These are phyloP conservation scores for Solanum hybrid DNA, from an alignment of 305 asterid genomes.

Conservation along the genomic window DNA sequence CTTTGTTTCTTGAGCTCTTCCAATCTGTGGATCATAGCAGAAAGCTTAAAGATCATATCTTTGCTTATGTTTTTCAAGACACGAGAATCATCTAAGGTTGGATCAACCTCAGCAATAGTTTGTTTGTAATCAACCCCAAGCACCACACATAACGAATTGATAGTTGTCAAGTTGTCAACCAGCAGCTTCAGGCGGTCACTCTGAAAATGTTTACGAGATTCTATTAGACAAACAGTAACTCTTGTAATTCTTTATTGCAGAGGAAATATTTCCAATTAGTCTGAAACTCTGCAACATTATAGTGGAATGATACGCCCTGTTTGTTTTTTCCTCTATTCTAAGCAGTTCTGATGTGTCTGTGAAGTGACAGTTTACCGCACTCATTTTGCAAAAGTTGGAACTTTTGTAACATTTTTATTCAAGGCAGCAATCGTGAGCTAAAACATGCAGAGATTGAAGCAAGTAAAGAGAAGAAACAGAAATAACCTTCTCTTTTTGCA, in stretches of 20 bases:
- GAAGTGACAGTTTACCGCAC: neutral
- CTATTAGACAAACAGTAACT: neutral
- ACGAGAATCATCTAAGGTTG: slow-evolving; percentile 37
- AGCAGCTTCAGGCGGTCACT: slow-evolving; percentile 59
- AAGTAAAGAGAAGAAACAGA: neutral
- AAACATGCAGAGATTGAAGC: slow-evolving; percentile 2
- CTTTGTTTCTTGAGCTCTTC: slow-evolving; percentile 60
- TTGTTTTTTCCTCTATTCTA: neutral
- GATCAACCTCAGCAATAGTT: slow-evolving; percentile 46
- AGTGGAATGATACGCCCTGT: neutral
- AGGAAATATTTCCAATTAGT: neutral
- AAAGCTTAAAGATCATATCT: slow-evolving; percentile 47
- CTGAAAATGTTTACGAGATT: slow-evolving; percentile 28
- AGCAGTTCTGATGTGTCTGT: neutral
- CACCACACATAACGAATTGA: slow-evolving; percentile 57
- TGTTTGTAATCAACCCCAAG: slow-evolving; percentile 67
- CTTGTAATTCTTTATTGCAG: slow-evolving; percentile 6
- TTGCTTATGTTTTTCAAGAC: slow-evolving; percentile 37
- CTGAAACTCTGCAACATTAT: neutral
- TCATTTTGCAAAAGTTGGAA: neutral
- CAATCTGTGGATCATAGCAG: slow-evolving; percentile 32
- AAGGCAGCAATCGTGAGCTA: neutral
- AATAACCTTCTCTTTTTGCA: slow-evolving; percentile 59
- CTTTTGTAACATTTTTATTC: neutral
- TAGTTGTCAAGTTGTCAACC: slow-evolving; percentile 34